Evolutionary conservation across 352 stramenopile species (phyloP).

Genomic region (Phytopythium aichiense): DNA sequence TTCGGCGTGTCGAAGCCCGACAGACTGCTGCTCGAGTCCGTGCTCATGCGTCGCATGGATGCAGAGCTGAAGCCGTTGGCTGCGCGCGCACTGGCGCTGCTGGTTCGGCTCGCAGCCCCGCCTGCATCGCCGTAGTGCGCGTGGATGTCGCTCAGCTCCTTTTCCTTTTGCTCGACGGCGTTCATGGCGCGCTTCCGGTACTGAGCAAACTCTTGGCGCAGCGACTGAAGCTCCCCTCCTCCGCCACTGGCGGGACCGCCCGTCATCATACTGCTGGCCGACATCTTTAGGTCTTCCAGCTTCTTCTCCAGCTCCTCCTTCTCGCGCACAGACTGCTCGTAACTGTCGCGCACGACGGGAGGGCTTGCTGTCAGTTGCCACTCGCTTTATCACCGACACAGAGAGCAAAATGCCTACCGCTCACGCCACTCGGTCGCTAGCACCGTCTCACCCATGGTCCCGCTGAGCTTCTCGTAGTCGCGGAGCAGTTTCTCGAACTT

Average conservation of each 20-base stretch:
- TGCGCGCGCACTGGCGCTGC: conserved; percentile 15
- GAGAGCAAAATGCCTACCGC: conserved; percentile 22
- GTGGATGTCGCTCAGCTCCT: conserved; percentile 68
- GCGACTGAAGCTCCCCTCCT: conserved; percentile 52
- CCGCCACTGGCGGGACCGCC: conserved; percentile 21
- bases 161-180: conserved; percentile 80
- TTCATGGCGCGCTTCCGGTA: conserved; percentile 76
- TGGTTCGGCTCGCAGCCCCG: conserved; percentile 29
- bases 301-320: conserved; percentile 76
- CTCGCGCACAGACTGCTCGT: conserved; percentile 71
- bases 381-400: neutral
- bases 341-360: conserved; percentile 22
- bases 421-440: conserved; percentile 84
- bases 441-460: conserved; percentile 81
- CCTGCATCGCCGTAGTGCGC: conserved; percentile 51
- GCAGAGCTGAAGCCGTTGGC: conserved; percentile 16
- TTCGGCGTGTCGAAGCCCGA: conserved; percentile 79
- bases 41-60: conserved; percentile 66
- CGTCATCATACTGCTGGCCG: conserved; percentile 29
- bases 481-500: conserved; percentile 85
- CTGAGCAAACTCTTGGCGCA: conserved; percentile 77
- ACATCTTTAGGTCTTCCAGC: conserved; percentile 55
- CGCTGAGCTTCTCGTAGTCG: conserved; percentile 85
- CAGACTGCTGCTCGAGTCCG: conserved; percentile 72
- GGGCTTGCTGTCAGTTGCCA: neutral